These are phyloP conservation scores for Bipolaris sorokiniana DNA, from an alignment of 2,329 filamentous ascomycete species.

Conservation along the genomic window DNA sequence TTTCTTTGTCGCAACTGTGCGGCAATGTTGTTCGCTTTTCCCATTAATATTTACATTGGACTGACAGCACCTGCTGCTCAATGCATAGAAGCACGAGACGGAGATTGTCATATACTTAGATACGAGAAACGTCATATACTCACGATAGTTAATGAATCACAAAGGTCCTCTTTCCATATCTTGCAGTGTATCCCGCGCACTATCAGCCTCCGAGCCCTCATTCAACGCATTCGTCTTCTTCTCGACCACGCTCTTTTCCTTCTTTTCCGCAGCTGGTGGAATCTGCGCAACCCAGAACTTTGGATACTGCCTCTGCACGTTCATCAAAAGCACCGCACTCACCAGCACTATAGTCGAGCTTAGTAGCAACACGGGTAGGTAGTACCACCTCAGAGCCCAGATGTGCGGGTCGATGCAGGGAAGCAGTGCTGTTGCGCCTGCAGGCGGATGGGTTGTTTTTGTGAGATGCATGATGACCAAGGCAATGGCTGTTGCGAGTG, in stretches of 20 bases:
- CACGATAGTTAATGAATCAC: background rate
- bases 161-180: conserved; percentile 29
- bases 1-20: background rate
- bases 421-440: conserved; percentile 55
- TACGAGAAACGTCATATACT: background rate
- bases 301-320: conserved; percentile 54
- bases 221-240: conserved; percentile 9
- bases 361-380: conserved; percentile 51
- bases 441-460: conserved; percentile 56
- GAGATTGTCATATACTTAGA: background rate
- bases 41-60: background rate
- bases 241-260: conserved; percentile 6
- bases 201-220: conserved; percentile 19
- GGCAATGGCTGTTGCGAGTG: conserved; percentile 51
- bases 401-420: conserved; percentile 49
- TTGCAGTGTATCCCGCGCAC: conserved; percentile 18
- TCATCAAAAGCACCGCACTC: conserved; percentile 53
- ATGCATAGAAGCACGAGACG: background rate
- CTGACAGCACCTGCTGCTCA: background rate
- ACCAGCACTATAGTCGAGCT: conserved; percentile 49
- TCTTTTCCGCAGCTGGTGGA: conserved; percentile 28
- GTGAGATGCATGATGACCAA: conserved; percentile 56
- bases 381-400: conserved; percentile 53
- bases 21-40: background rate
- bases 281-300: conserved; percentile 54